Evolutionary conservation across 495 filamentous ascomycete genomes (phyloP).

Genomic region (Letharia lupina): DNA sequence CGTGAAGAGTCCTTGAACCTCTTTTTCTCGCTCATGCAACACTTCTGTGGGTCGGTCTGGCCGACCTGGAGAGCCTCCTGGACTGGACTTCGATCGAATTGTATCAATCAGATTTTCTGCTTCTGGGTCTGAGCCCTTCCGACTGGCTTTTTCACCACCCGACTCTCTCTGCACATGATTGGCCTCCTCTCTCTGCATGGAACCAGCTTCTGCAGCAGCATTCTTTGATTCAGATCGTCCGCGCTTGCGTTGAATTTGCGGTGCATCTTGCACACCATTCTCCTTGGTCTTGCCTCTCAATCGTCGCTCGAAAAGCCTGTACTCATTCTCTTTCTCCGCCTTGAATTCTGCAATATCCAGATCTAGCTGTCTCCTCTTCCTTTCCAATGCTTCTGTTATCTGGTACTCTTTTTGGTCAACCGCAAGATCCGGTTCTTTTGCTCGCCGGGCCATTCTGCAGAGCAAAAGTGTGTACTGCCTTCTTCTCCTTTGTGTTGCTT

Average conservation of each 20-base stretch:
- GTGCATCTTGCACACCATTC: neutral
- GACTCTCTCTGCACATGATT: neutral
- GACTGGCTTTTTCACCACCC: neutral
- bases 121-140: neutral
- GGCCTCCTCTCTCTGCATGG: slow-evolving; percentile 2
- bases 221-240: neutral
- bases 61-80: slow-evolving; percentile 9
- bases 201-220: neutral
- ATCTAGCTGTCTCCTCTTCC: slow-evolving; percentile 26
- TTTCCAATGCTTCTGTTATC: slow-evolving; percentile 17
- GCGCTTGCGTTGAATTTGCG: neutral
- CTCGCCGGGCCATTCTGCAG: neutral
- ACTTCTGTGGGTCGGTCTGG: slow-evolving; percentile 4
- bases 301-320: slow-evolving; percentile 20
- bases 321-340: slow-evolving; percentile 27
- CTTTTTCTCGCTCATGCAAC: slow-evolving; percentile 45
- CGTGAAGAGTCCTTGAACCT: slow-evolving; percentile 53
- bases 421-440: neutral
- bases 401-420: neutral
- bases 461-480: neutral
- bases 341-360: slow-evolving; percentile 29
- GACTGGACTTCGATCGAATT: neutral
- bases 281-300: slow-evolving; percentile 12
- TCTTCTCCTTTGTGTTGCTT: neutral
- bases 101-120: neutral